Conservation (phyloP, 140 eudicot genomes). For the Anethum foeniculum region DNA sequence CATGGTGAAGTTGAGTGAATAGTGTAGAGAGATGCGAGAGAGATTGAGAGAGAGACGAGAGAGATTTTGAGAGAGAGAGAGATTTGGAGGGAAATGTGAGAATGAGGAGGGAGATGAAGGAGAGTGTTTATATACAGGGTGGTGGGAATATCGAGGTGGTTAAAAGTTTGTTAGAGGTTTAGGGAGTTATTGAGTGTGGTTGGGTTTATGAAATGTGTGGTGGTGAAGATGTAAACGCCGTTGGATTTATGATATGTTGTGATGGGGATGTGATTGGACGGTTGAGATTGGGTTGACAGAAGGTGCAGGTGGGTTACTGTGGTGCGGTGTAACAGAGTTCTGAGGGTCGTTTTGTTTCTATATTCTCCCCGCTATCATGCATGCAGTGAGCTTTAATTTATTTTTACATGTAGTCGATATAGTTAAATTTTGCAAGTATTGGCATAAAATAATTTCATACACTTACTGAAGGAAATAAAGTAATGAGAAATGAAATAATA, state of each 20-base stretch:
- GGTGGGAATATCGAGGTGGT: slow-evolving; percentile 7
- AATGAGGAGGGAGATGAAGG: background rate
- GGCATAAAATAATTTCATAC: too few relatives aligned
- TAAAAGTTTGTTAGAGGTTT: background rate
- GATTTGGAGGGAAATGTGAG: background rate
- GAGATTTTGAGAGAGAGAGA: background rate
- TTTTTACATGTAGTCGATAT: too few relatives aligned
- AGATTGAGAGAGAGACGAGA: background rate
- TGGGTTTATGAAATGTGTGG: background rate
- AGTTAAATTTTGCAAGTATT: too few relatives aligned
- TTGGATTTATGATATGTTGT: background rate
- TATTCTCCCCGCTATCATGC: background rate
- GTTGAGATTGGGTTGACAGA: background rate
- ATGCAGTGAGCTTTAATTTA: background rate
- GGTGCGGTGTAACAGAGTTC: background rate
- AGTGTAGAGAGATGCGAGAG: background rate
- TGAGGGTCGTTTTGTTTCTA: background rate
- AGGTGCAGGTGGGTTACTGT: background rate
- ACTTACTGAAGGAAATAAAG: too few relatives aligned
- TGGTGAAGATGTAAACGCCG: background rate
- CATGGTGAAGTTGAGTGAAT: slow-evolving; percentile 26
- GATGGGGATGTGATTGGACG: background rate
- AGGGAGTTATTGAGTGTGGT: background rate
- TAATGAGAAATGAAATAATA: too few relatives aligned
- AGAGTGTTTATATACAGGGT: background rate